These are phyloP conservation scores for Coemansia sp. DNA, from an alignment of 192 early-diverging fungal genomes.

Conservation along the genomic window DNA sequence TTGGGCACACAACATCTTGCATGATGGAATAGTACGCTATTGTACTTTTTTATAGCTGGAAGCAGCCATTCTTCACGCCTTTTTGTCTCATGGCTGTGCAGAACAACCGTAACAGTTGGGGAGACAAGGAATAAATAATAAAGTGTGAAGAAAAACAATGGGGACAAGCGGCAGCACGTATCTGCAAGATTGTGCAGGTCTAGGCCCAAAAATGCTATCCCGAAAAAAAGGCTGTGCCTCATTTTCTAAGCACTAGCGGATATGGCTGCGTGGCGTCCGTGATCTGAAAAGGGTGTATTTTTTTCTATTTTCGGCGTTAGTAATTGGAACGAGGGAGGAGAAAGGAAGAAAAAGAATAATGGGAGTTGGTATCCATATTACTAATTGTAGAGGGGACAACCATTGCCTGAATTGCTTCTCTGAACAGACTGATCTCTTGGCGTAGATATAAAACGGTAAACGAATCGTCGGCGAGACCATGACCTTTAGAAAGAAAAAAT, in stretches of 20 bases:
- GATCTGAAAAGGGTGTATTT: neutral
- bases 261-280: slow-evolving; percentile 1
- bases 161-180: neutral
- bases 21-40: neutral
- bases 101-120: slow-evolving; percentile 15
- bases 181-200: slow-evolving; percentile 7
- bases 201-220: neutral
- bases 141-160: neutral
- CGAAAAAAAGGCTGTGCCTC: slow-evolving; percentile 1
- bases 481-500: neutral
- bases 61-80: neutral
- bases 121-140: slow-evolving; percentile 10
- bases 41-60: slow-evolving; percentile 1
- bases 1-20: neutral
- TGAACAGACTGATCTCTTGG: slow-evolving; percentile 21
- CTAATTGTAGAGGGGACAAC: slow-evolving; percentile 19
- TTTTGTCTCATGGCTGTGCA: neutral
- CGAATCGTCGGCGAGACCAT: slow-evolving; percentile 10
- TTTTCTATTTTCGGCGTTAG: slow-evolving; percentile 26
- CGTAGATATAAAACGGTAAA: slow-evolving; percentile 21
- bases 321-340: neutral
- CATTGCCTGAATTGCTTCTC: slow-evolving; percentile 6
- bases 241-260: neutral
- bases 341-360: neutral
- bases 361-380: slow-evolving; percentile 8